Evolutionary conservation across 2,329 filamentous ascomycete species (phyloP).

Genomic region (Fusarium tricinctum): DNA sequence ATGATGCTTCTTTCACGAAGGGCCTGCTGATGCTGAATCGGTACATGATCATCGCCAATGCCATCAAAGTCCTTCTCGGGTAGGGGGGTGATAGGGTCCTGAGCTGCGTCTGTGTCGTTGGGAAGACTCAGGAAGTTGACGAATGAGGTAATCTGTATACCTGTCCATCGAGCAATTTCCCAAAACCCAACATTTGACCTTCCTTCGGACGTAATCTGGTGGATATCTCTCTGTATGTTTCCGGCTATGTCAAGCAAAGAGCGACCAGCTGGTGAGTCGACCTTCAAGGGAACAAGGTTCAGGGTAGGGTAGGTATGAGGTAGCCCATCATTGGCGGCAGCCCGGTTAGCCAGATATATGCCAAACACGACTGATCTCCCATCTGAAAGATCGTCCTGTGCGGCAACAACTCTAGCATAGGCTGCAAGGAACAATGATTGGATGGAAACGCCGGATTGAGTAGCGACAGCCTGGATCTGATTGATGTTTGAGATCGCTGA

Average conservation of each 20-base stretch:
- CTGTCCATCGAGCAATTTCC: constrained; percentile 83
- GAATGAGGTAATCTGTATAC: constrained; percentile 76
- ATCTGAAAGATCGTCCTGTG: constrained; percentile 50
- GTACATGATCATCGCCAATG: neutral
- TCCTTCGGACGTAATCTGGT: constrained; percentile 66
- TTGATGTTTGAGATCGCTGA: constrained; percentile 59
- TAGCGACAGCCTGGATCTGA: constrained; percentile 53
- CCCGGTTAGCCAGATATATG: constrained; percentile 86
- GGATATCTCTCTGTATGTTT: constrained; percentile 77
- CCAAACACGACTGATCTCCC: constrained; percentile 72
- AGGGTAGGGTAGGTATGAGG: constrained; percentile 76
- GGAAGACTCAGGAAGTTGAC: constrained; percentile 83
- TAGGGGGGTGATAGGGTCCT: constrained; percentile 19
- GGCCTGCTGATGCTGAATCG: constrained; percentile 22
- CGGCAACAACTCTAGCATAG: constrained; percentile 67
- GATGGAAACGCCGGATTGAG: constrained; percentile 70
- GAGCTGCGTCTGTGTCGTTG: neutral
- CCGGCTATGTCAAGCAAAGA: constrained; percentile 66
- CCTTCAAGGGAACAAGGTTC: constrained; percentile 80
- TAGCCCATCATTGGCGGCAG: constrained; percentile 64
- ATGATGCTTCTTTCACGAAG: constrained; percentile 48
- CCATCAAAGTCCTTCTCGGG: neutral
- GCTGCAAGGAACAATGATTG: constrained; percentile 83
- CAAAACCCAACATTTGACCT: constrained; percentile 73
- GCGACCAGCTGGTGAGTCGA: constrained; percentile 56